Percentiles rank a stretch among this genome's conserved stretches.
Conservation (phyloP, 148 eudicot genomes). For the Silene uniflora region DNA sequence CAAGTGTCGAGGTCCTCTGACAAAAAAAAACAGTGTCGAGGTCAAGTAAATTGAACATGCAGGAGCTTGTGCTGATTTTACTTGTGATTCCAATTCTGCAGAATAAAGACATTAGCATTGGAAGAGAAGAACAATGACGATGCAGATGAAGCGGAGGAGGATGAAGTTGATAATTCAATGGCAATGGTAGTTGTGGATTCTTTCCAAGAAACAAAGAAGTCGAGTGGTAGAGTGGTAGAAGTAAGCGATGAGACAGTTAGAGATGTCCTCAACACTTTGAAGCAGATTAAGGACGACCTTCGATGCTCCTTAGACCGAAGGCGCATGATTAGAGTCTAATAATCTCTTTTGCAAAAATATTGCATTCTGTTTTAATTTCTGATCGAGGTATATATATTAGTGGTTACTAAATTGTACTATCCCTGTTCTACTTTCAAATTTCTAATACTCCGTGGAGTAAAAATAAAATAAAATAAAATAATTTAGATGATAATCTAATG, state of each 20-base stretch:
- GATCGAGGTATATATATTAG: too few species aligned
- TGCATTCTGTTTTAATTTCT: too few species aligned
- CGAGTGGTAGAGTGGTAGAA: slow-evolving; percentile 14
- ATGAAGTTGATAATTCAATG: slow-evolving; percentile 43
- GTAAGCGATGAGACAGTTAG: slow-evolving; percentile 32
- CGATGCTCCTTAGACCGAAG: slow-evolving; percentile 40
- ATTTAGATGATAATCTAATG: too few species aligned
- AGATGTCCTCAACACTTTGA: slow-evolving; percentile 50
- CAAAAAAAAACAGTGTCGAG: too few species aligned
- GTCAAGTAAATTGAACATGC: too few species aligned
- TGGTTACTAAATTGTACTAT: too few species aligned
- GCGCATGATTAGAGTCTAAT: slow-evolving; percentile 37
- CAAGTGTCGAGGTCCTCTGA: too few species aligned
- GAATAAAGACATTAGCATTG: slow-evolving; percentile 13
- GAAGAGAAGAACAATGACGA: slow-evolving; percentile 11
- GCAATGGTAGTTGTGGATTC: slow-evolving; percentile 42
- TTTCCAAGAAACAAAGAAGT: slow-evolving; percentile 18
- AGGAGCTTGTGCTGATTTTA: too few species aligned
- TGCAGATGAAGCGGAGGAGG: background rate
- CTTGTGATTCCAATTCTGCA: background rate
- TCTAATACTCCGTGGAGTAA: too few species aligned
- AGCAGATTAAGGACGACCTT: slow-evolving; percentile 43
- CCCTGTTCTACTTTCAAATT: too few species aligned
- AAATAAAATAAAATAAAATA: too few species aligned
- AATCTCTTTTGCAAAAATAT: background rate